A percentile compares a stretch with the other conserved stretches of the same genome.
Conservation (phyloP, 2,329 filamentous ascomycete genomes). For the Myriosclerotinia curreyana region DNA sequence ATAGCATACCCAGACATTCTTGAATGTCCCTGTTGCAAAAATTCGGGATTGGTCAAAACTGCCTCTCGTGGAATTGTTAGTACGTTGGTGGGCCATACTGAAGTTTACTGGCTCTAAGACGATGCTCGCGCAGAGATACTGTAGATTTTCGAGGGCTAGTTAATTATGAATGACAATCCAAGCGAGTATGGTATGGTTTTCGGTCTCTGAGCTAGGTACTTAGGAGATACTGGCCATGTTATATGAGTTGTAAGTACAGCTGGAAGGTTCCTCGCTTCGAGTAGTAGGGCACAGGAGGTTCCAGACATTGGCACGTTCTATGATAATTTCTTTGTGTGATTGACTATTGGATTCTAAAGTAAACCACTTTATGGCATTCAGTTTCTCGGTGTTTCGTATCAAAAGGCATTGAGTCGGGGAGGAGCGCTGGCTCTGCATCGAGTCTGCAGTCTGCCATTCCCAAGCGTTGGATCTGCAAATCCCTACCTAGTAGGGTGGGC, state of each 20-base stretch:
- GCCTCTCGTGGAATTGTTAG: slow-evolving; percentile 4
- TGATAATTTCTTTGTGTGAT: neutral
- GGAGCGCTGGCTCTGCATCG: neutral
- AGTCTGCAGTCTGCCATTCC: no score
- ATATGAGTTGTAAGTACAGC: neutral
- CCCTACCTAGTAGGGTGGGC: neutral
- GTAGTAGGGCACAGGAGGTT: neutral
- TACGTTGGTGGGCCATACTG: slow-evolving; percentile 14
- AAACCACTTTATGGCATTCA: neutral
- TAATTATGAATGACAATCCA: neutral
- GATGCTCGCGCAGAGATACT: neutral
- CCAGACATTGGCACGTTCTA: neutral
- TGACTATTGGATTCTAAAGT: neutral
- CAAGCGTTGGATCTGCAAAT: neutral
- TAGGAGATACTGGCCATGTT: neutral
- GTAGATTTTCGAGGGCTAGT: neutral
- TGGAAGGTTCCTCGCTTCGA: neutral
- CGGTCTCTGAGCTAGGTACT: neutral
- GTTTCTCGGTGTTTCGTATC: neutral
- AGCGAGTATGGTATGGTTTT: neutral
- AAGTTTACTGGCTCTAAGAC: neutral
- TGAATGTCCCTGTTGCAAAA: slow-evolving; percentile 21
- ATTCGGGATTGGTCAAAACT: neutral
- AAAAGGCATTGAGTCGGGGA: neutral
- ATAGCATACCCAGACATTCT: slow-evolving; percentile 20